Evolutionary conservation across 805 yeast genomes (phyloP).

Genomic region (Saccharomyces paradoxus): DNA sequence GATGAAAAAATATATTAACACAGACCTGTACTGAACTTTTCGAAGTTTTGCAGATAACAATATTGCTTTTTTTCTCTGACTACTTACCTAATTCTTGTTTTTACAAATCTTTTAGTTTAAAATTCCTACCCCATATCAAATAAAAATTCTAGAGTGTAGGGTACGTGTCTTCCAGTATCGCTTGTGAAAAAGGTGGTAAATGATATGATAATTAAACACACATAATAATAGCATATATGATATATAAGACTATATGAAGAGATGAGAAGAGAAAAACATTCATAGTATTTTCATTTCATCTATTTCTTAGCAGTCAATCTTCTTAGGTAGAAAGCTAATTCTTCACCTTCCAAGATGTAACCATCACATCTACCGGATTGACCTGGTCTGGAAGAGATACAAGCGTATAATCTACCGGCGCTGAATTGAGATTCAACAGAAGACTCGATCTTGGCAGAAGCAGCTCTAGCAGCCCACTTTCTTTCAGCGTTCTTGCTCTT

Average conservation of each 20-base stretch:
- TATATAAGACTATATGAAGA: not conserved
- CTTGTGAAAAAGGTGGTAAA: not conserved
- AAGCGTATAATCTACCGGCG: conserved; percentile 98
- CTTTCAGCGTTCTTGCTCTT: conserved; percentile 76
- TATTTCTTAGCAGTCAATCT: conserved; percentile 99
- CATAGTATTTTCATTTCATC: conserved; percentile 16
- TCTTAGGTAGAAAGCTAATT: conserved; percentile 99
- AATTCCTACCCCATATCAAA: no score
- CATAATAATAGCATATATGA: not conserved
- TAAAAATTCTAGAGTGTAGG: no score
- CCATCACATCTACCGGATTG: conserved; percentile 99
- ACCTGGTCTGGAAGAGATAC: conserved; percentile 99
- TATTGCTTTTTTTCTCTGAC: conserved; percentile 25
- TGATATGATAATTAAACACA: not conserved
- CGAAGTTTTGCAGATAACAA: conserved; percentile 28
- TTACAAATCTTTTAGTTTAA: not conserved
- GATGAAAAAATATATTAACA: conserved; percentile 31
- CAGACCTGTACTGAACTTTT: conserved; percentile 34
- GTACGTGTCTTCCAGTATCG: not conserved
- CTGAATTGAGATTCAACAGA: conserved; percentile 94
- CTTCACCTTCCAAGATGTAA: conserved; percentile 99
- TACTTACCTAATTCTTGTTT: not conserved
- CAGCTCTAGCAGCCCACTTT: conserved; percentile 90
- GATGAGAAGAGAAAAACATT: not conserved
- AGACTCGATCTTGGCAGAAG: conserved; percentile 73